Conservation (phyloP, 768 basidiomycete genomes). For the Lanmaoa pseudosensibilis region DNA sequence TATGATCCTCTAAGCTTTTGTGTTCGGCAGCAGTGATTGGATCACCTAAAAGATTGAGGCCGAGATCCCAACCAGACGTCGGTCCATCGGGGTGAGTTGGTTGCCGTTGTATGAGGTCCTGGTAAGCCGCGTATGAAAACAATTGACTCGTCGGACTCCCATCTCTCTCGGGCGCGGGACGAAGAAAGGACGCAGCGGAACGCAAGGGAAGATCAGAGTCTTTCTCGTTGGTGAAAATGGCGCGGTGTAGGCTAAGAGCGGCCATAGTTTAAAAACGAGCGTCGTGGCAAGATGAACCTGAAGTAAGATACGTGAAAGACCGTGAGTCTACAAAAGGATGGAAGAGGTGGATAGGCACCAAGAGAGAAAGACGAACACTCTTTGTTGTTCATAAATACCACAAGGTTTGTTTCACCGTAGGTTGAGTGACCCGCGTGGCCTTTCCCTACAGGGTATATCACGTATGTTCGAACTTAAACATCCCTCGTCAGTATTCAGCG, state of each 20-base stretch:
- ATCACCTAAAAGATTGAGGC: conserved; percentile 33
- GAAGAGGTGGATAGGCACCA: conserved; percentile 7
- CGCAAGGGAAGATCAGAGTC: conserved; percentile 15
- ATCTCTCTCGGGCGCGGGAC: conserved; percentile 12
- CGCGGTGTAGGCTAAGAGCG: conserved; percentile 58
- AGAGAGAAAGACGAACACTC: conserved; percentile 11
- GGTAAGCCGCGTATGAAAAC: conserved; percentile 32
- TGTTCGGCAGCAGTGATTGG: conserved; percentile 33
- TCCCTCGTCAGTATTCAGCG: not conserved
- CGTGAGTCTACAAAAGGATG: conserved; percentile 13
- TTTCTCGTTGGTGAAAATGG: conserved; percentile 43
- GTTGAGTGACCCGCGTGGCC: conserved; percentile 3
- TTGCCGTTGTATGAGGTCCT: conserved; percentile 38
- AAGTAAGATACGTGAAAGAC: conserved; percentile 7
- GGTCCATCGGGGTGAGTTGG: conserved; percentile 45
- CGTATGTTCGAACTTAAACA: conserved; percentile 1
- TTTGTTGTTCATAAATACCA: conserved; percentile 16
- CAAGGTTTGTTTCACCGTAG: conserved; percentile 1
- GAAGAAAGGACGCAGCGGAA: conserved; percentile 25
- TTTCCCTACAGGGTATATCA: conserved; percentile 12
- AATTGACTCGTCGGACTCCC: conserved; percentile 16
- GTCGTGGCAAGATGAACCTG: conserved; percentile 14
- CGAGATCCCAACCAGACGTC: conserved; percentile 30
- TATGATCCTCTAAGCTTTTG: conserved; percentile 29
- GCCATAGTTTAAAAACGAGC: conserved; percentile 45